Conservation (phyloP, 2,329 filamentous ascomycete species). For the Penicillium aurantiogriseum region DNA sequence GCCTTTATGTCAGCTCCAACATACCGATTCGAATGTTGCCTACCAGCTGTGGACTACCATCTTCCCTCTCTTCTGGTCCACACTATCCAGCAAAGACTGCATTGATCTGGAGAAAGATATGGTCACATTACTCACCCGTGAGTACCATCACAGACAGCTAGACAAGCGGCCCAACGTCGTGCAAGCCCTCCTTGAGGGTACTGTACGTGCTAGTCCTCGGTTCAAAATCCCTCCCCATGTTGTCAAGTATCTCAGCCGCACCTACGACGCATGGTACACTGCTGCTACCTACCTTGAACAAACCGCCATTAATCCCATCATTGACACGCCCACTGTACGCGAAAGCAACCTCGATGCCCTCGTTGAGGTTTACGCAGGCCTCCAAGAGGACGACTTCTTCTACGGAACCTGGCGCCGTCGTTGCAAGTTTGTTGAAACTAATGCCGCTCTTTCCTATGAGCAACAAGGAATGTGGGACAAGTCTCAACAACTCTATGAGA, state of each 20-base stretch:
- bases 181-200: slow-evolving; percentile 84
- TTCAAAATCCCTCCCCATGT: slow-evolving; percentile 95
- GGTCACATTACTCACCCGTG: slow-evolving; percentile 86
- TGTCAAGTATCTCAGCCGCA: slow-evolving; percentile 90
- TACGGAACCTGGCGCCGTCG: slow-evolving; percentile 95
- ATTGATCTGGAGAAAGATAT: slow-evolving; percentile 87
- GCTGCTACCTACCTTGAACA: slow-evolving; percentile 87
- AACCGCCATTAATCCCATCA: slow-evolving; percentile 75
- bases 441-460: slow-evolving; percentile 94
- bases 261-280: slow-evolving; percentile 97
- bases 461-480: slow-evolving; percentile 99
- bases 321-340: slow-evolving; percentile 78
- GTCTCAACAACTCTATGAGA: slow-evolving; percentile 93
- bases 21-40: slow-evolving; percentile 76
- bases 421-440: slow-evolving; percentile 96
- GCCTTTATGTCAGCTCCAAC: slow-evolving; percentile 86
- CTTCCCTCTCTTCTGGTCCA: slow-evolving; percentile 93
- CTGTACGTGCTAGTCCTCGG: slow-evolving; percentile 76
- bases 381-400: slow-evolving; percentile 96
- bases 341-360: slow-evolving; percentile 96
- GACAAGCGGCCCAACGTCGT: slow-evolving; percentile 95
- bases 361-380: slow-evolving; percentile 83
- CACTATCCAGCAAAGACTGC: slow-evolving; percentile 81
- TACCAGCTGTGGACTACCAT: slow-evolving; percentile 87
- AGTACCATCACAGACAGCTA: slow-evolving; percentile 91